A percentile compares a stretch with the other conserved stretches of the same genome.
These are phyloP conservation scores for Iris macrosiphon DNA, from an alignment of 106 monocot species.

Conservation along the genomic window DNA sequence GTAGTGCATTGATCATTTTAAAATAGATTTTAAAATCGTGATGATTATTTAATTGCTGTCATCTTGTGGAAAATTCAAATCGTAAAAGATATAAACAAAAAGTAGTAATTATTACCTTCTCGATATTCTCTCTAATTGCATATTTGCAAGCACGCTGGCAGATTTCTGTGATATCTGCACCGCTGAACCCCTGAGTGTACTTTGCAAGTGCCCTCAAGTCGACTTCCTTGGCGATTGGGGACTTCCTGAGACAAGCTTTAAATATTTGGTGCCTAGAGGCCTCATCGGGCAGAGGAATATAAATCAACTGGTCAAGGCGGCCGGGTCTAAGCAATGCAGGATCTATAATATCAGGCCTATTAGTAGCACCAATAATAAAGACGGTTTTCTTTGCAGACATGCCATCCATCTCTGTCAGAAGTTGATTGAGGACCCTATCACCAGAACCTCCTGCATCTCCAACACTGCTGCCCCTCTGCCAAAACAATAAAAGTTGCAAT, in stretches of 20 bases:
- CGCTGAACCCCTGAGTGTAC: conserved; percentile 89
- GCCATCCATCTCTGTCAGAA: conserved; percentile 93
- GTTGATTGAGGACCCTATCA: conserved; percentile 83
- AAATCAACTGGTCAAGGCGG: conserved; percentile 86
- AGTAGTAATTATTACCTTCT: conserved; percentile 59
- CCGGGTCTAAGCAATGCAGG: conserved; percentile 83
- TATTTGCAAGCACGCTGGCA: conserved; percentile 86
- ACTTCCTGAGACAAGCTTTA: conserved; percentile 75
- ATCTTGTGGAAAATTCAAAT: too few species aligned
- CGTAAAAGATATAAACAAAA: background rate
- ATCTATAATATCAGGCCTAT: conserved; percentile 90
- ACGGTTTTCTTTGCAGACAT: conserved; percentile 94
- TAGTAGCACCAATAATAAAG: conserved; percentile 87
- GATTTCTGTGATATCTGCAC: conserved; percentile 87
- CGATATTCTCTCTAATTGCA: conserved; percentile 86
- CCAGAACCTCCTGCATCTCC: conserved; percentile 93
- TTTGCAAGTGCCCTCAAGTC: conserved; percentile 75
- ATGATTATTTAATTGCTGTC: background rate
- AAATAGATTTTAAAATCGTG: background rate
- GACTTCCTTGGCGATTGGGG: conserved; percentile 79
- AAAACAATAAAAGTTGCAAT: background rate
- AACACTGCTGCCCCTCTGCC: conserved; percentile 81
- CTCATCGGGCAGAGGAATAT: conserved; percentile 89
- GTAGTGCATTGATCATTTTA: background rate
- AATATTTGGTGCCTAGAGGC: conserved; percentile 71